Conservation (phyloP, 192 early-diverging fungal species). For the Jimgerdemannia lactiflua region DNA sequence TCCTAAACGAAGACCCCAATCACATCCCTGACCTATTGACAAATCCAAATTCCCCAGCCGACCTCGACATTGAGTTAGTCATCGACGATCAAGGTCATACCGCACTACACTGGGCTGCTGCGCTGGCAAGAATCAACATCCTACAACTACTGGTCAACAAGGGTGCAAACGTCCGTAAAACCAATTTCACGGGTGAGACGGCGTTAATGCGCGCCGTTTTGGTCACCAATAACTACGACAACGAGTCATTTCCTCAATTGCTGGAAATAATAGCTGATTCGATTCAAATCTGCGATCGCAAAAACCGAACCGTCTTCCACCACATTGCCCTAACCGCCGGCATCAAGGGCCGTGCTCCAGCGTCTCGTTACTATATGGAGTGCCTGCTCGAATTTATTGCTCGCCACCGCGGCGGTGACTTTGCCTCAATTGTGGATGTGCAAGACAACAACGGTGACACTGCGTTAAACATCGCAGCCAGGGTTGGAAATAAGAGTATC, state of each 20-base stretch:
- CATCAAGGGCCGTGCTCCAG: slow-evolving; percentile 57
- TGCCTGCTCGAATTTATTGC: slow-evolving; percentile 50
- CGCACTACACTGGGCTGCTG: slow-evolving; percentile 94
- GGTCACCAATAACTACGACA: slow-evolving; percentile 80
- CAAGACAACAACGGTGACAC: slow-evolving; percentile 80
- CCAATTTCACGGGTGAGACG: slow-evolving; percentile 85
- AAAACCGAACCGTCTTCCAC: slow-evolving; percentile 82
- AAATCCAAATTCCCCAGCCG: slow-evolving; percentile 31
- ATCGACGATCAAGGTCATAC: slow-evolving; percentile 97
- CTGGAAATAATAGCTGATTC: slow-evolving; percentile 71
- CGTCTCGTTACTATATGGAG: slow-evolving; percentile 89
- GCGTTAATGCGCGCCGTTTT: slow-evolving; percentile 87
- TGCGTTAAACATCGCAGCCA: slow-evolving; percentile 84
- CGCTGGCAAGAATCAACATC: slow-evolving; percentile 73
- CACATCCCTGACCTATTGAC: slow-evolving; percentile 50
- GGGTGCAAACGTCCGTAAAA: slow-evolving; percentile 63
- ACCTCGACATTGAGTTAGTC: slow-evolving; percentile 75
- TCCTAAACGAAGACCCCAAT: slow-evolving; percentile 70
- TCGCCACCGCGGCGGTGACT: slow-evolving; percentile 26
- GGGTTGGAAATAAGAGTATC: slow-evolving; percentile 68
- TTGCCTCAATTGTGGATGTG: slow-evolving; percentile 52
- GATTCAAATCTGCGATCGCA: slow-evolving; percentile 68
- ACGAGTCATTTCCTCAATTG: slow-evolving; percentile 70
- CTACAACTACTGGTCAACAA: slow-evolving; percentile 73
- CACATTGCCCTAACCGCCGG: slow-evolving; percentile 80